Conservation (phyloP, 2,329 filamentous ascomycete genomes). For the Monosporascus sp. region DNA sequence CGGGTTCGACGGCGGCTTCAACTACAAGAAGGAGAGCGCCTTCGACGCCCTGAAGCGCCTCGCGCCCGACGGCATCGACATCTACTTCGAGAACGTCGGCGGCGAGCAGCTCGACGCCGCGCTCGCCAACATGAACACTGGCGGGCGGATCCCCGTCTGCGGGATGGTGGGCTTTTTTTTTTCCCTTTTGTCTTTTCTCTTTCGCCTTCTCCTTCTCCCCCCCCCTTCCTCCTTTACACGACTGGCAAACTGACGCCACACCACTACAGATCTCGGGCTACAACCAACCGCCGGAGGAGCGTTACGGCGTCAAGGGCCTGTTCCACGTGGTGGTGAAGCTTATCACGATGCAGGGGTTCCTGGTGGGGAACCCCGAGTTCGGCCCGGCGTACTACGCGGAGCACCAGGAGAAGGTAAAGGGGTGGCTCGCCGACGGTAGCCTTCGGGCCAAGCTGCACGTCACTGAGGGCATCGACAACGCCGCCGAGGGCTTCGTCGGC, state of each 20-base stretch:
- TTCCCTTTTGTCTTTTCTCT: slow-evolving; percentile 3
- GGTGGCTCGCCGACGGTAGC: slow-evolving; percentile 71
- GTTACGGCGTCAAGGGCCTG: slow-evolving; percentile 63
- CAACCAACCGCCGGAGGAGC: slow-evolving; percentile 51
- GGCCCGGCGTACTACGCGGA: slow-evolving; percentile 62
- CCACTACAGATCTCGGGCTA: slow-evolving; percentile 62
- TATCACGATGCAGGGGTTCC: slow-evolving; percentile 69
- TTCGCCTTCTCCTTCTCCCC: slow-evolving; percentile 1
- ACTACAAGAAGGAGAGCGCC: slow-evolving; percentile 73
- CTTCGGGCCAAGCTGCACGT: slow-evolving; percentile 66
- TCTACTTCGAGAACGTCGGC: slow-evolving; percentile 79
- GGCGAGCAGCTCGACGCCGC: slow-evolving; percentile 64
- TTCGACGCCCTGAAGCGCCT: slow-evolving; percentile 58
- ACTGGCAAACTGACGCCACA: slow-evolving; percentile 25
- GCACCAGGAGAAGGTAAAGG: slow-evolving; percentile 68
- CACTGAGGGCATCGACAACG: slow-evolving; percentile 74
- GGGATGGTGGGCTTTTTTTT: slow-evolving; percentile 49
- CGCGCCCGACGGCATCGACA: slow-evolving; percentile 68
- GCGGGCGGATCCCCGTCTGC: slow-evolving; percentile 58
- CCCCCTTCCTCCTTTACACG: slow-evolving; percentile 10
- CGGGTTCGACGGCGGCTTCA: slow-evolving; percentile 68
- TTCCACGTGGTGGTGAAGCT: slow-evolving; percentile 64
- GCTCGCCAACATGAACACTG: slow-evolving; percentile 55
- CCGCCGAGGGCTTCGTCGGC: slow-evolving; percentile 65
- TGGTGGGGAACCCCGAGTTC: slow-evolving; percentile 62